Evolutionary conservation across 352 stramenopile species (phyloP).

Genomic region (Pythium plurisporium): DNA sequence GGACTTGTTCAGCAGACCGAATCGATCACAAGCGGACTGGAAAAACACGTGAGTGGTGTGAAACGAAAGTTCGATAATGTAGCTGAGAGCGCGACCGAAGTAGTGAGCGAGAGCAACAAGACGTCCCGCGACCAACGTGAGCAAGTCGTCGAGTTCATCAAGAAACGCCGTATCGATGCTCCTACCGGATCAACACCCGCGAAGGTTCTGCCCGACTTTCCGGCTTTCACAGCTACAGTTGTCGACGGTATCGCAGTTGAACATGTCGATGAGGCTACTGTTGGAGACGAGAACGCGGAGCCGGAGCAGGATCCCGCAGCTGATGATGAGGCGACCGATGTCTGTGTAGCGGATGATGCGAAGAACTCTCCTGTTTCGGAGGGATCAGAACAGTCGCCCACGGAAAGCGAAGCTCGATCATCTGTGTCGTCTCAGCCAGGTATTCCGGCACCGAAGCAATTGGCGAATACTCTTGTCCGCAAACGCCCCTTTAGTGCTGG

Average conservation of each 20-base stretch:
- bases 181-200: constrained; percentile 19
- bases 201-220: constrained; percentile 19
- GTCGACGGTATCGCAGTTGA: neutral
- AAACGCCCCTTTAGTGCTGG: constrained; percentile 15
- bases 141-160: constrained; percentile 17
- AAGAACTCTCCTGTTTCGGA: constrained; percentile 13
- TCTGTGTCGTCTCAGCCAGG: neutral
- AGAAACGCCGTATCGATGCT: constrained; percentile 19
- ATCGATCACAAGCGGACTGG: neutral
- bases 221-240: constrained; percentile 13
- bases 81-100: neutral
- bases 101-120: constrained; percentile 7
- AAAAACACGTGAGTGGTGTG: constrained; percentile 7
- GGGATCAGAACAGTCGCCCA: constrained; percentile 6
- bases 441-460: constrained; percentile 12
- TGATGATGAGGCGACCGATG: neutral
- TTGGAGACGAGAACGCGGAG: constrained; percentile 14
- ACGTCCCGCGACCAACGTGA: constrained; percentile 5
- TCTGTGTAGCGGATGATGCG: neutral
- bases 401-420: neutral
- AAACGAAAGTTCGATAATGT: constrained; percentile 22
- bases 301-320: neutral
- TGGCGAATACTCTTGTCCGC: constrained; percentile 5
- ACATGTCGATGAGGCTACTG: neutral
- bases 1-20: constrained; percentile 4